Evolutionary conservation across 1,139 yeast species (phyloP).

Genomic region (Magnusiomyces sp.): DNA sequence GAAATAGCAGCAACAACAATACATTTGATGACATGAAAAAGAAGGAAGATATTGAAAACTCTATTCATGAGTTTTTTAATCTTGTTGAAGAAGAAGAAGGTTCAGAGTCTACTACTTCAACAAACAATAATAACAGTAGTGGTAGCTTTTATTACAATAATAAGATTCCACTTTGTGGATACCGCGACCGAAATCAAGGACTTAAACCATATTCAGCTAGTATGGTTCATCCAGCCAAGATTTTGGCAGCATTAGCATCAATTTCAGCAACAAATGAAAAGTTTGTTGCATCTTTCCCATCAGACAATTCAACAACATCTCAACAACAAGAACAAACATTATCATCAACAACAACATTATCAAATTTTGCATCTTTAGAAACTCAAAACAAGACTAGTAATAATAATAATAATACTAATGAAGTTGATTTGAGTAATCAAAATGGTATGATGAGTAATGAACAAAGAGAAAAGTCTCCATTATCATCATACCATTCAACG

Average conservation of each 20-base stretch:
- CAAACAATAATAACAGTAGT: neutral
- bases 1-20: constrained; percentile 18
- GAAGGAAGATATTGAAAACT: constrained; percentile 1
- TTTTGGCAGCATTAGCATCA: constrained; percentile 11
- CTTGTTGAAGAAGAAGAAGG: constrained; percentile 2
- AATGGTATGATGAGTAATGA: too few species aligned
- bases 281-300: constrained; percentile 6
- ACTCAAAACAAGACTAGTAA: too few species aligned
- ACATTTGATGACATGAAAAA: constrained; percentile 12
- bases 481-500: too few species aligned
- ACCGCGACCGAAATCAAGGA: constrained; percentile 18
- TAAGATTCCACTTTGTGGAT: constrained; percentile 23
- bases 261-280: constrained; percentile 7
- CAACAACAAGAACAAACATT: too few species aligned
- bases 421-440: too few species aligned
- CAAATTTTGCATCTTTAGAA: too few species aligned
- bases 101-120: neutral
- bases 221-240: constrained; percentile 6
- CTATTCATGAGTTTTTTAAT: neutral
- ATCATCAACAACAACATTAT: too few species aligned
- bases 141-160: constrained; percentile 15
- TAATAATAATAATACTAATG: too few species aligned
- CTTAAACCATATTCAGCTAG: constrained; percentile 7
- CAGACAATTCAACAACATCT: neutral
- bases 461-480: too few species aligned